Base-by-base conservation (phyloP, 2,329 filamentous ascomycete species). In the Fusarium globosum region DNA sequence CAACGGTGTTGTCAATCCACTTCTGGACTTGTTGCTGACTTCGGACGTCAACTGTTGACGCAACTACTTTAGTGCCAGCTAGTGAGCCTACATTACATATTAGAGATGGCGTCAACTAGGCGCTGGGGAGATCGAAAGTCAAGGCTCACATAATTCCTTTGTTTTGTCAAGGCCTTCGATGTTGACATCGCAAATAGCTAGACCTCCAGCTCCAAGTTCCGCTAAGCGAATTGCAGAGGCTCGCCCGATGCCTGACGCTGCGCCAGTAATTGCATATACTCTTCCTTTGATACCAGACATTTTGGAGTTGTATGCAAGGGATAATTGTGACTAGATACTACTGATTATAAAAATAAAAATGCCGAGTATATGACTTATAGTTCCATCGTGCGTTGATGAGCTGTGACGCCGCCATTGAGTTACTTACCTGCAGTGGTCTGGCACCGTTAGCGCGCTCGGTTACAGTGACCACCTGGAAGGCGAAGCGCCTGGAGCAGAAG, bases 91-190 rank as follows among this genome's bases (percentile, higher is more conserved):
- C 6, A n/a, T 6, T 9, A n/a, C 43, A 6, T 11, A 13, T 45
- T 14, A 45, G 43, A 45, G 6, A 26, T 6, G 2, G 5, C 4
- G 4, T 13, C 4, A 14, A 8, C 8, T 1, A 20, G 5, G 1
- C 26, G 4, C 5, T 2, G 10, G 10, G n/a, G 15, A 28, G 6
- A 23, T 6, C 7, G 1, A 1, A 16, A 23, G n/a, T 5, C 0
- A 18, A 45, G 10, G 5, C 43, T 49, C 9, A 49, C 46, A 49
- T 23, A 33, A 18, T 4, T 49, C 4, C 11, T 18, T 6, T 2
- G 46, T 49, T 49, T 23, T 33, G 10, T n/a, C 15, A 0, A 49
- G 46, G 0, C 46, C 46, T 13, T n/a, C 15, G 0, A 16, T 7
- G 20, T 49, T 49, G 28, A 49, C 28, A 18, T 49, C 46, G 15